Evolutionary conservation across 2,329 filamentous ascomycete genomes (phyloP), one percentile per base, ranked within the genome.

Genomic region (Zasmidium cellare): DNA sequence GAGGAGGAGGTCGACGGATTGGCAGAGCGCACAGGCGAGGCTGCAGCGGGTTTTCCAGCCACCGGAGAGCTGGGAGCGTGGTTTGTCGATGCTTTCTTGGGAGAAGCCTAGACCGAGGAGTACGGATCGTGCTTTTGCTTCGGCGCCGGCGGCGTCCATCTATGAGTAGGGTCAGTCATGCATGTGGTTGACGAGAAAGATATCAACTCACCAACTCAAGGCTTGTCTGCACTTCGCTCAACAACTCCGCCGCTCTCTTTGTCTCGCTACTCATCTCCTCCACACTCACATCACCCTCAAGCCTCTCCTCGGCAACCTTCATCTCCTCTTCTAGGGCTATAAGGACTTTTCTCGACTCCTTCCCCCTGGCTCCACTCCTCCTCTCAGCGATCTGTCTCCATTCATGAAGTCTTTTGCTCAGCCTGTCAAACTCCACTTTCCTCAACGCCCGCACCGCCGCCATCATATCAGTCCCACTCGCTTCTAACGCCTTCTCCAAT

Each of bases 1-100:
- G 51, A 96, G 87, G 57, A 96, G 79, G 2, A 96, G 84, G 64
- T 96, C 90, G 0, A 87, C 84, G 7, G 87, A 84, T 61, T 92
- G 87, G 1, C 91, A 82, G 3, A 96, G 79, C 0, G 85, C 84
- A 2, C 74, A 75, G 2, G 77, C 78, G 11, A 80, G 71, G 46
- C 72, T 72, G 49, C 75, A 77, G 12, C 77, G 68, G 22, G 76
- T 79, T 50, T 67, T 69, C 77, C 77, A 80, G 0, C 77, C 91
- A 6, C 91, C 91, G 0, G 90, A 94, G 1, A 96, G 78, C 35
- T 84, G 85, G 1, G 79, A 78, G 12, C 90, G 80, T 6, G 84
- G 80, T 59, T 82, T 84, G 14, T 79, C 76, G 59, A 91, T 82
- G 55, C 80, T 78, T 1, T 81, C 72, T 23, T 88, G 83, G 1